Evolutionary conservation across 257 asterid species (phyloP), one percentile per base, ranked within the genome.

Genomic region (Asclepias syriaca): DNA sequence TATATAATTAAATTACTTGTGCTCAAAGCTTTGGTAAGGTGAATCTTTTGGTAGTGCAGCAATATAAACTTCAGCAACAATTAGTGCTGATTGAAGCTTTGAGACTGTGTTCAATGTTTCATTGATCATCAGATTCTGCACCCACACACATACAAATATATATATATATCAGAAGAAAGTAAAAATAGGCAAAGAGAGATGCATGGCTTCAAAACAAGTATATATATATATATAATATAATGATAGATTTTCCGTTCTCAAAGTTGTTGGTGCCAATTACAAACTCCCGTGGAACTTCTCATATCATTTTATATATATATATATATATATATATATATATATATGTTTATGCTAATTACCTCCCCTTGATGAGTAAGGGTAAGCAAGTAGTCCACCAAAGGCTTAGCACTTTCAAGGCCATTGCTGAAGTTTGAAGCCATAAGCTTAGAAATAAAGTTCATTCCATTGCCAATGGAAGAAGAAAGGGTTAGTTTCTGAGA

Each of bases 101-200:
- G 81, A 56, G 12, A 83, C 85, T 0, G 88, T 84, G 65, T 85
- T 81, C 46, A 91, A 84, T 63, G 79, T 79, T 73, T 86, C 87
- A 56, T 83, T 91, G 83, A 91, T 87, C 92, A 91, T 87, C 64
- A 91, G 86, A 77, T 89, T 91, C 94, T 91, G 88, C 78, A 60
- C 46, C 68, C 66, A 43, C 10, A 43, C 10, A 43, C 27, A 24
- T 24, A 24, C 27, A 24, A 24, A 24, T 24, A 24, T 24, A 24
- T 43, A 43, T 43, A 43, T 43, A 6, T 43, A 7, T 27, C 57
- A 61, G n/a, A 69, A 24, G 50, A 46, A 45, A 43, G 24, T 63
- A 57, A 6, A 51, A 6, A 18, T 18, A 15, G 4, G 7, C 2
- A 16, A 18, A 2, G 39, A 5, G 46, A 48, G 48, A 60, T 50